phyloP scores from a whole-genome alignment of 1,284 basidiomycete genomes.

The Singerocomus inundabilis region DNA sequence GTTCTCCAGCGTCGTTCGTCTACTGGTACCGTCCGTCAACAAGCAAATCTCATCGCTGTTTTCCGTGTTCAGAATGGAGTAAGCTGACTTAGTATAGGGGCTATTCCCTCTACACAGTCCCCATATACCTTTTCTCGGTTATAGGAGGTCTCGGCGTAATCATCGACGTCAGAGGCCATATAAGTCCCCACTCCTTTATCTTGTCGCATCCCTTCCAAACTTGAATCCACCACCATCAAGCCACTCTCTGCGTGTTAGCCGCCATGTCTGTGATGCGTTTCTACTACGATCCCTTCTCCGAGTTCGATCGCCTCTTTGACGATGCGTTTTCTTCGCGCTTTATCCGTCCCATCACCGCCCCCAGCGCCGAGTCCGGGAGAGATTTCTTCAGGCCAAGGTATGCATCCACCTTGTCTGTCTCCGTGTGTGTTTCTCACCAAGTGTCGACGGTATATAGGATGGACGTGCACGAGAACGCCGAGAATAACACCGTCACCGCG shows the following conservation, averaged over 20 bases:
- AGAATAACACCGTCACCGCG: constrained; percentile 43
- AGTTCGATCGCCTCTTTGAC: constrained; percentile 51
- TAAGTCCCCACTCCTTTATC: background rate
- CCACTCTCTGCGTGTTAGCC: background rate
- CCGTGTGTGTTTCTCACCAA: background rate
- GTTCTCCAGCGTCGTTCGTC: background rate
- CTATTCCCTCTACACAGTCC: too few species aligned
- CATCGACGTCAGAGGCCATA: constrained; percentile 14
- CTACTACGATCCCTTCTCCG: constrained; percentile 50
- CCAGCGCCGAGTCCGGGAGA: constrained; percentile 9
- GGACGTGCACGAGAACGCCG: constrained; percentile 45
- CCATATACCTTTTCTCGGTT: too few species aligned
- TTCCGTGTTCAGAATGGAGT: too few species aligned
- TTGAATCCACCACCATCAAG: background rate
- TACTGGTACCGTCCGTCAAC: background rate
- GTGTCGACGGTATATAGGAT: constrained; percentile 34
- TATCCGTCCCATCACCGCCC: constrained; percentile 14
- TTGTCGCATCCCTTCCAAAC: background rate
- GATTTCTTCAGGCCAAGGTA: constrained; percentile 32
- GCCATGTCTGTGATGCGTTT: constrained; percentile 37
- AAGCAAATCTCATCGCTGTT: too few species aligned
- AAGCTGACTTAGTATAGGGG: too few species aligned
- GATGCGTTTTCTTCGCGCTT: constrained; percentile 39
- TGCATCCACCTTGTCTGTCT: background rate
- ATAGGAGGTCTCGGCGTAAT: constrained; percentile 1